These are phyloP conservation scores for Cystobasidium tubakii DNA, from an alignment of 768 basidiomycete genomes.

Conservation along the genomic window DNA sequence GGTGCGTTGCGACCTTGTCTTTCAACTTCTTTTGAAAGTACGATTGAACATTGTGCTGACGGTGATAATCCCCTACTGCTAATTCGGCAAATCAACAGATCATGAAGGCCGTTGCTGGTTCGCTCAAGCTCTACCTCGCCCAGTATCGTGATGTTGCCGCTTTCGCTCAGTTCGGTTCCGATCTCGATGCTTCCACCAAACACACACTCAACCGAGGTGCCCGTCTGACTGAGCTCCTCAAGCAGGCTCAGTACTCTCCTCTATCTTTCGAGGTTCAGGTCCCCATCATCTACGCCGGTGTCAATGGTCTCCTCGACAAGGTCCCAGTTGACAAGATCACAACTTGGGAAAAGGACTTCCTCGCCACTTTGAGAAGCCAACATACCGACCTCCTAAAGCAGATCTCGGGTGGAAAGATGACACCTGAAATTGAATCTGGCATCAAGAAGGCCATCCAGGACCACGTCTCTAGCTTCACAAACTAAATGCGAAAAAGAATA, in stretches of 20 bases:
- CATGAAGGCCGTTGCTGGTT: slow-evolving; percentile 99
- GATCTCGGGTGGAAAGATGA: slow-evolving; percentile 75
- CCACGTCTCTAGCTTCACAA: slow-evolving; percentile 9
- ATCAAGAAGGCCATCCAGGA: slow-evolving; percentile 34
- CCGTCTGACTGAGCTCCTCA: slow-evolving; percentile 82
- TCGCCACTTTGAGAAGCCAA: slow-evolving; percentile 69
- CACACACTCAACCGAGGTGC: slow-evolving; percentile 74
- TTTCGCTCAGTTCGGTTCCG: slow-evolving; percentile 99
- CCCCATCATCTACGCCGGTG: slow-evolving; percentile 98
- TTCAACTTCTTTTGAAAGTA: too few species aligned
- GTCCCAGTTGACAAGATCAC: slow-evolving; percentile 52
- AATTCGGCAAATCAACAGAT: slow-evolving; percentile 61
- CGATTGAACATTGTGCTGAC: too few species aligned
- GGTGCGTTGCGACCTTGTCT: too few species aligned
- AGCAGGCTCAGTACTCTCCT: slow-evolving; percentile 98
- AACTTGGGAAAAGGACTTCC: slow-evolving; percentile 87
- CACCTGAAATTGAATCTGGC: slow-evolving; percentile 47
- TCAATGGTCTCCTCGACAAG: slow-evolving; percentile 96
- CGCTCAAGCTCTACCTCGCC: slow-evolving; percentile 97
- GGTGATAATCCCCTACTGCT: too few species aligned
- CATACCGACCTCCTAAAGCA: slow-evolving; percentile 73
- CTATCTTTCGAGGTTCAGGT: slow-evolving; percentile 93
- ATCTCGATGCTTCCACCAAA: slow-evolving; percentile 97
- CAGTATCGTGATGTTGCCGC: slow-evolving; percentile 99
- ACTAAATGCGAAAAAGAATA: neutral